Evolutionary conservation across 352 stramenopile genomes (phyloP).

Genomic region (Phytopythium delawarense): DNA sequence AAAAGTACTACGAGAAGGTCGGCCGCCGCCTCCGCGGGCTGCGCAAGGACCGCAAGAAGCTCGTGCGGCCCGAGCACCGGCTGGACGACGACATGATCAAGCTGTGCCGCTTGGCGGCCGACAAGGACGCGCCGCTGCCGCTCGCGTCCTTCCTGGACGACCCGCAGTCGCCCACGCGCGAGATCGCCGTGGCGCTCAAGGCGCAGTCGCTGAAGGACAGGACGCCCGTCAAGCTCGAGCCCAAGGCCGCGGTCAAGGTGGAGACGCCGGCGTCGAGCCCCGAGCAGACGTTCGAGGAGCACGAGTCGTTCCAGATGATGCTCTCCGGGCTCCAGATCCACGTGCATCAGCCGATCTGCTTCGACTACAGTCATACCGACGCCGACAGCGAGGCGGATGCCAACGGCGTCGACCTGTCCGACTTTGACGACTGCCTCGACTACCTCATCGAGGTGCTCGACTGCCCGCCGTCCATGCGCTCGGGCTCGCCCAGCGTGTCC

Average conservation of each 20-base stretch:
- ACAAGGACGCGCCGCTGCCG: constrained; percentile 15
- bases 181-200: constrained; percentile 16
- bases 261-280: neutral
- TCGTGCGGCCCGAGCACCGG: constrained; percentile 30
- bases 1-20: constrained; percentile 64
- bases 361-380: neutral
- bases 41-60: constrained; percentile 39
- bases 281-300: neutral
- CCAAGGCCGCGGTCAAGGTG: neutral
- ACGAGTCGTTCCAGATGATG: constrained; percentile 15
- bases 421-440: constrained; percentile 37
- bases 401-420: constrained; percentile 21
- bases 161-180: constrained; percentile 23
- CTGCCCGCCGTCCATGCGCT: neutral
- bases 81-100: constrained; percentile 37
- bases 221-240: neutral
- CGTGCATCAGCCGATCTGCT: neutral
- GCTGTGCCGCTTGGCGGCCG: constrained; percentile 28
- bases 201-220: constrained; percentile 1
- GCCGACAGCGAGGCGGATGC: constrained; percentile 5
- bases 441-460: constrained; percentile 36
- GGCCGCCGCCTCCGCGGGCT: constrained; percentile 36
- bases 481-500: constrained; percentile 1
- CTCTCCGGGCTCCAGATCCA: constrained; percentile 5
- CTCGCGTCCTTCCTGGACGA: constrained; percentile 17